Base-by-base conservation (phyloP, 345 rosid species). In the Camelina laxa region DNA sequence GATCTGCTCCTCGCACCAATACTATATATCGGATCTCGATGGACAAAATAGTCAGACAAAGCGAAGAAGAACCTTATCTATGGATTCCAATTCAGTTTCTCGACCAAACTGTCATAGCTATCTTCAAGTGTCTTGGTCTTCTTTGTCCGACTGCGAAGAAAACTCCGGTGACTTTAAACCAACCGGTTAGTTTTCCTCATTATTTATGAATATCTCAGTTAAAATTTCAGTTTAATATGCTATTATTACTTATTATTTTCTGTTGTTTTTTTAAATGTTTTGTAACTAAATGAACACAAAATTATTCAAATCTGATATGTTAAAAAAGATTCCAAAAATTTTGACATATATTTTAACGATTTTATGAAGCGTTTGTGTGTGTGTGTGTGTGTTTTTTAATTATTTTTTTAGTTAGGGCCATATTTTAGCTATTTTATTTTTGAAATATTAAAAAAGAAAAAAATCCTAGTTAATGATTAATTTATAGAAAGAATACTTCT, bases 151-250 rank as follows among this genome's bases (percentile, higher is more conserved):
- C 55, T 2, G 16, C 42, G 2, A 59, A 50, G 0, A 9, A 7
- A 60, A 42, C n/a, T 59, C 14, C 73, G 2, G 16, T 7, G 0
- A 61, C 27, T 45, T 20, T 42, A 51, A 60, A 68, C 57, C 57
- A 68, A 19, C 63, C 45, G 47, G 79, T 75, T 69, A 69, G 74
- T 20, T 60, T 50, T 31, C 31, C 20, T 35, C 55, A 49, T 14
- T 22, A 11, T 10, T 8, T 4, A 15, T 31, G 3, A 36, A n/a
- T n/a, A 49, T 67, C n/a, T n/a, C n/a, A n/a, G n/a, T n/a, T n/a
- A n/a, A n/a, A n/a, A n/a, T n/a, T n/a, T n/a, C n/a, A n/a, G n/a
- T n/a, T n/a, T n/a, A n/a, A n/a, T n/a, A n/a, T n/a, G n/a, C n/a
- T n/a, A n/a, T n/a, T n/a, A 16, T 69, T 24, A 13, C 3, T 6